These are phyloP conservation scores for Creolimax fragrantissima DNA, from an alignment of 78 protist genomes.

Conservation along the genomic window DNA sequence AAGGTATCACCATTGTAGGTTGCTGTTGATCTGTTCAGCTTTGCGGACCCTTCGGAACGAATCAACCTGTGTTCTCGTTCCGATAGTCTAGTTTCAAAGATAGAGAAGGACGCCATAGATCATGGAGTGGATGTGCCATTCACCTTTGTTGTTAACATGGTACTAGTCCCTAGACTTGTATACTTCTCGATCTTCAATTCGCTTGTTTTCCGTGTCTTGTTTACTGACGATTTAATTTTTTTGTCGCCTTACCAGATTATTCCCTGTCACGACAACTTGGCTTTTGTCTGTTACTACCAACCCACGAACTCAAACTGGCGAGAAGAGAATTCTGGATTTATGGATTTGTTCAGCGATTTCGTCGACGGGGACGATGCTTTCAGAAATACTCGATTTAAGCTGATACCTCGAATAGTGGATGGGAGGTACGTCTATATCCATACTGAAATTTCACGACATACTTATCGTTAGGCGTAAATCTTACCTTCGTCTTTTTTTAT, in stretches of 20 bases:
- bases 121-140: background rate
- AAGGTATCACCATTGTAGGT: too few species aligned
- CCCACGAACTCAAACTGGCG: background rate
- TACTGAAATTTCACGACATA: background rate
- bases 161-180: too few species aligned
- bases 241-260: background rate
- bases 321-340: background rate
- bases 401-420: background rate
- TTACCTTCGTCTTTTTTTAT: background rate
- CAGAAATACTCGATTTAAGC: background rate
- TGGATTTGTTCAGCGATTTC: background rate
- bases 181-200: too few species aligned
- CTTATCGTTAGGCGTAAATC: background rate
- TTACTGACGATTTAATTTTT: too few species aligned
- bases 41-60: background rate
- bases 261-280: constrained; percentile 12
- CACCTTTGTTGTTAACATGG: background rate
- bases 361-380: background rate
- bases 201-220: too few species aligned
- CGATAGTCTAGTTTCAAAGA: background rate
- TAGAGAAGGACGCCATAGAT: background rate
- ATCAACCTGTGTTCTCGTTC: background rate
- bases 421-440: background rate
- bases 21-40: constrained; percentile 4
- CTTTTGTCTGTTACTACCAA: constrained; percentile 19